Evolutionary conservation across 2,329 filamentous ascomycete species (phyloP).

Genomic region (Fusarium sp.): DNA sequence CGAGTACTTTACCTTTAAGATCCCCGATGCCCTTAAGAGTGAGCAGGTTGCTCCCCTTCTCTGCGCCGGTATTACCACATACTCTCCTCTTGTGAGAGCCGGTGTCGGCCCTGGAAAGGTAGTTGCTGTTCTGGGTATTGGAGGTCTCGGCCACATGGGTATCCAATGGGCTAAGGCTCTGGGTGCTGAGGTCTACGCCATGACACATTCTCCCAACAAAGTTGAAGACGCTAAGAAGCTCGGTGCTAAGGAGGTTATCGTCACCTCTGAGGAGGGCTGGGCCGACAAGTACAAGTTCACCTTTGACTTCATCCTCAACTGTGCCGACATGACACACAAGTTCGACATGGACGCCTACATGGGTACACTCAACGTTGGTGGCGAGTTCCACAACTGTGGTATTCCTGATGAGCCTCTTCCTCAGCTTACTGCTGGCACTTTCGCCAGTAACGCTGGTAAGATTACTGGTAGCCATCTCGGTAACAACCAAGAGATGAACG

Average conservation of each 20-base stretch:
- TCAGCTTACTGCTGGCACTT: conserved; percentile 55
- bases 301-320: conserved; percentile 65
- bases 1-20: conserved; percentile 70
- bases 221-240: conserved; percentile 69
- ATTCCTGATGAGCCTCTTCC: conserved; percentile 64
- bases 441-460: conserved; percentile 64
- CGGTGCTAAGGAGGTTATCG: conserved; percentile 68
- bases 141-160: conserved; percentile 79
- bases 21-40: conserved; percentile 64
- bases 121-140: conserved; percentile 76
- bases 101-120: conserved; percentile 76
- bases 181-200: conserved; percentile 73
- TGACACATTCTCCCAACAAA: conserved; percentile 71
- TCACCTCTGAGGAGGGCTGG: conserved; percentile 66
- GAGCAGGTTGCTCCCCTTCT: conserved; percentile 74
- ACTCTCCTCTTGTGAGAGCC: conserved; percentile 73
- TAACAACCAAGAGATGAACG: conserved; percentile 68
- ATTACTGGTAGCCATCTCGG: conserved; percentile 70
- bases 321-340: conserved; percentile 61
- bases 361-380: conserved; percentile 62
- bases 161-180: conserved; percentile 78
- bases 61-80: conserved; percentile 82
- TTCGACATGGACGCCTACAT: conserved; percentile 67
- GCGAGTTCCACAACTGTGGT: conserved; percentile 69
- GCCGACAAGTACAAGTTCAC: conserved; percentile 62